Evolutionary conservation across 768 basidiomycete genomes (phyloP).

Genomic region (Cystobasidium tubakii): DNA sequence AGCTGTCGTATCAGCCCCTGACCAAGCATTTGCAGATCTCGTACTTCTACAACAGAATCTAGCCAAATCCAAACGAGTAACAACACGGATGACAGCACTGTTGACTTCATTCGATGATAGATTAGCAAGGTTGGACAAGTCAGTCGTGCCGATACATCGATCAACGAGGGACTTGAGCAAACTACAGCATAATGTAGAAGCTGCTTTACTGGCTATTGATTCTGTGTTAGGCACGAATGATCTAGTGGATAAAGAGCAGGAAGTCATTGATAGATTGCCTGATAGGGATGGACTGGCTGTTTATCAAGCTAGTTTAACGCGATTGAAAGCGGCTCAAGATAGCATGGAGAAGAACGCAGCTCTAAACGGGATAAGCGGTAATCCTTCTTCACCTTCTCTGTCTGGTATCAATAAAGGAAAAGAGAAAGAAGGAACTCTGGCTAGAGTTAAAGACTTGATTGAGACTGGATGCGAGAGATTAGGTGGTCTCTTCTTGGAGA

Average conservation of each 20-base stretch:
- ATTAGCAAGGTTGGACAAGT: conserved; percentile 43
- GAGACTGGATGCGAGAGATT: conserved; percentile 25
- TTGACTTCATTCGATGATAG: conserved; percentile 44
- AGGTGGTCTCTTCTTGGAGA: conserved; percentile 29
- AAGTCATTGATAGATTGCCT: conserved; percentile 38
- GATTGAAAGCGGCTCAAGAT: conserved; percentile 42
- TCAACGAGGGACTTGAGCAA: conserved; percentile 41
- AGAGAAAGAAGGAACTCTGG: conserved; percentile 42
- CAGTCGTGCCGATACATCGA: conserved; percentile 44
- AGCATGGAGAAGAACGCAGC: conserved; percentile 41
- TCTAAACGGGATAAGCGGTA: neutral
- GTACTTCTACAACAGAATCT: conserved; percentile 44
- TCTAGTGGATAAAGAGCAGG: conserved; percentile 44
- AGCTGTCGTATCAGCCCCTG: neutral
- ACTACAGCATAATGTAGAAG: conserved; percentile 43
- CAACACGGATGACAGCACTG: conserved; percentile 39
- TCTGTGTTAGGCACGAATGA: conserved; percentile 43
- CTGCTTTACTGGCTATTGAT: conserved; percentile 43
- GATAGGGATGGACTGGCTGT: conserved; percentile 41
- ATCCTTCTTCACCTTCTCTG: neutral
- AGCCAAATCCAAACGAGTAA: conserved; percentile 38
- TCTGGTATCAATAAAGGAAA: conserved; percentile 27
- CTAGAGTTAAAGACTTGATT: conserved; percentile 27
- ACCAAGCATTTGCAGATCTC: conserved; percentile 40
- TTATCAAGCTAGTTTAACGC: conserved; percentile 43